Conservation (phyloP, 495 filamentous ascomycete species). For the Tuber magnatum region DNA sequence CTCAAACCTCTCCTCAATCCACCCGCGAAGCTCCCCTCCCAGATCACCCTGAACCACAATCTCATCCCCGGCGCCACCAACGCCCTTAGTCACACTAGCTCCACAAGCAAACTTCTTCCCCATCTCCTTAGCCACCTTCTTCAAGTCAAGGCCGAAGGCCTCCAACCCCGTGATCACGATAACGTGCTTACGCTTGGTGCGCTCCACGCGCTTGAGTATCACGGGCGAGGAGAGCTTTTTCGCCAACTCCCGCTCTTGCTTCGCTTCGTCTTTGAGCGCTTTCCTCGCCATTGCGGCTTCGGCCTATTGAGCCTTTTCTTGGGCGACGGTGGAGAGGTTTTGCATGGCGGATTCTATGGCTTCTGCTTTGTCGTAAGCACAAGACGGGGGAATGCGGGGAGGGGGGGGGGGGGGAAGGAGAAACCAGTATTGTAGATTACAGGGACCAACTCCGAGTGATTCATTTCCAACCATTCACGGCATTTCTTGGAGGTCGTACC, state of each 20-base stretch:
- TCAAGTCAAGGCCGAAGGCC: conserved; percentile 81
- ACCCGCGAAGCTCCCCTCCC: conserved; percentile 89
- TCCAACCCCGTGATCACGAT: conserved; percentile 86
- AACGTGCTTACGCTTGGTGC: conserved; percentile 94
- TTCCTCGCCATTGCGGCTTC: conserved; percentile 59
- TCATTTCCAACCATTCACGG: conserved; percentile 82
- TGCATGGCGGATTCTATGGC: conserved; percentile 73
- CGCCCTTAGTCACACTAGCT: conserved; percentile 73
- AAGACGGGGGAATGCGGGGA: background rate
- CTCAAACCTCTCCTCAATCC: conserved; percentile 73
- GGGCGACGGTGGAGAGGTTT: conserved; percentile 75
- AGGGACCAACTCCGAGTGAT: conserved; percentile 63
- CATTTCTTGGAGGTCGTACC: conserved; percentile 97
- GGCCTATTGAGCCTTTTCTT: conserved; percentile 61
- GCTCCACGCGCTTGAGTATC: conserved; percentile 90
- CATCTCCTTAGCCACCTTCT: conserved; percentile 83
- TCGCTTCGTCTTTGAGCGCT: conserved; percentile 87
- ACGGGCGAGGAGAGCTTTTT: conserved; percentile 73
- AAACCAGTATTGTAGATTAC: conserved; percentile 77
- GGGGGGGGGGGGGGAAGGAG: conserved; percentile 21
- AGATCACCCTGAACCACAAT: conserved; percentile 97
- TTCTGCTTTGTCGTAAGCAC: conserved; percentile 50
- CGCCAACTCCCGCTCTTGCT: conserved; percentile 70
- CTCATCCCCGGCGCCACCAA: conserved; percentile 78
- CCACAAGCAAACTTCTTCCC: conserved; percentile 93